These are phyloP conservation scores for Rickenella mellea DNA, from an alignment of 768 basidiomycete genomes.

Conservation along the genomic window DNA sequence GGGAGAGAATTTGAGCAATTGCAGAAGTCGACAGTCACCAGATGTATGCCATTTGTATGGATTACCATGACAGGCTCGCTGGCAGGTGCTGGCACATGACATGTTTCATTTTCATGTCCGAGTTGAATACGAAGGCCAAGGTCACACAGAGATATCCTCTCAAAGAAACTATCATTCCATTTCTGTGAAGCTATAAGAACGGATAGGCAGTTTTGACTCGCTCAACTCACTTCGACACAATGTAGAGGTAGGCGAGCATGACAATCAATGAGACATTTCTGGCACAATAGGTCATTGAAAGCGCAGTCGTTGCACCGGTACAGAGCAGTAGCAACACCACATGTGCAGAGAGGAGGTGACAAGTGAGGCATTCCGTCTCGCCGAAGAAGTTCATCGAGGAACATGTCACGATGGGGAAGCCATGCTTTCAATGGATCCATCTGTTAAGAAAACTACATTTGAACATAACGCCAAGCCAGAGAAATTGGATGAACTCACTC, in stretches of 20 bases:
- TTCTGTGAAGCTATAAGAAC: neutral
- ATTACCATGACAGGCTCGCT: conserved; percentile 3
- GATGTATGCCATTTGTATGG: conserved; percentile 10
- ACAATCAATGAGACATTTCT: neutral
- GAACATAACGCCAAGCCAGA: no score
- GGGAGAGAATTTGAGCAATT: conserved; percentile 2
- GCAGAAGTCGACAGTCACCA: conserved; percentile 7
- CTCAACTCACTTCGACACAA: neutral
- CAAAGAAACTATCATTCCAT: neutral
- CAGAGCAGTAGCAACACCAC: neutral
- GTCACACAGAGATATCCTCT: neutral
- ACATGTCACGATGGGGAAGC: neutral
- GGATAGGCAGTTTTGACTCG: no score
- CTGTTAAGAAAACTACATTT: no score
- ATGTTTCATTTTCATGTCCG: neutral
- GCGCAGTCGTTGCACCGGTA: neutral
- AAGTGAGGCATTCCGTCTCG: neutral
- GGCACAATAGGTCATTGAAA: neutral
- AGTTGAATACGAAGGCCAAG: neutral
- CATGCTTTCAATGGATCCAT: no score
- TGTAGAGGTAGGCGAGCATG: neutral
- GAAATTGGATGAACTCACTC: no score
- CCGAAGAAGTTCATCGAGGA: neutral
- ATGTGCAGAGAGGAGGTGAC: neutral
- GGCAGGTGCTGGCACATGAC: neutral